Evolutionary conservation across 1,284 basidiomycete species (phyloP).

Genomic region (Naganishia sp.): DNA sequence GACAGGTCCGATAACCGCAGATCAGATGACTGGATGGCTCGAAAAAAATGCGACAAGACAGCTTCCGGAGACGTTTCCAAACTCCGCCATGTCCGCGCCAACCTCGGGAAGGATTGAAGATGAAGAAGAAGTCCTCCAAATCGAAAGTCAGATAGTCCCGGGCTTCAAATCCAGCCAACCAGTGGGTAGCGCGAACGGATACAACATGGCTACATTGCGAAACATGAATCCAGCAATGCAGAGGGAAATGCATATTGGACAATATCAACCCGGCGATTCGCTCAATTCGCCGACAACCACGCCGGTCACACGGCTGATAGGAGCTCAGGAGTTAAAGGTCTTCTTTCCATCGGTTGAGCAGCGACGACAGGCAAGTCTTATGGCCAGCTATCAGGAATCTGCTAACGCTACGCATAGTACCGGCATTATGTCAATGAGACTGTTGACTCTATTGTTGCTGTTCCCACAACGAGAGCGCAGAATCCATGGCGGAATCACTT

Average conservation of each 20-base stretch:
- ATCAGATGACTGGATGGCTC: not conserved
- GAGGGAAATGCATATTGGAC: not conserved
- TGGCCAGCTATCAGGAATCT: not conserved
- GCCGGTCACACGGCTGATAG: conserved; percentile 4
- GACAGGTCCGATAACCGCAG: too few relatives aligned
- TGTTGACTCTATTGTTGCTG: conserved; percentile 35
- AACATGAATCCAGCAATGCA: not conserved
- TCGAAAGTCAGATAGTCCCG: conserved; percentile 7
- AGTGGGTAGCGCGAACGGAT: not conserved
- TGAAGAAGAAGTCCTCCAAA: conserved; percentile 9
- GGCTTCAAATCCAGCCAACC: not conserved
- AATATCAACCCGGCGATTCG: not conserved
- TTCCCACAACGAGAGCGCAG: conserved; percentile 26
- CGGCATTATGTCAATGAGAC: conserved; percentile 38
- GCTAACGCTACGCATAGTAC: conserved; percentile 21
- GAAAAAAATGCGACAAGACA: not conserved
- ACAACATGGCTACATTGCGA: conserved; percentile 1
- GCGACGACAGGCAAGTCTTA: conserved; percentile 34
- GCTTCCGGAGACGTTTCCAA: not conserved
- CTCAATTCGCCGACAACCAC: not conserved
- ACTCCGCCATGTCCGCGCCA: not conserved
- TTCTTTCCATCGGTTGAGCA: conserved; percentile 38
- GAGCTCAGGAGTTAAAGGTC: conserved; percentile 28
- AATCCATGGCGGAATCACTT: conserved; percentile 38
- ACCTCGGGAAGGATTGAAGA: not conserved